Evolutionary conservation across 768 basidiomycete genomes (phyloP), one percentile per base, ranked within the genome.

Genomic region (Candolleomyces efflorescens): DNA sequence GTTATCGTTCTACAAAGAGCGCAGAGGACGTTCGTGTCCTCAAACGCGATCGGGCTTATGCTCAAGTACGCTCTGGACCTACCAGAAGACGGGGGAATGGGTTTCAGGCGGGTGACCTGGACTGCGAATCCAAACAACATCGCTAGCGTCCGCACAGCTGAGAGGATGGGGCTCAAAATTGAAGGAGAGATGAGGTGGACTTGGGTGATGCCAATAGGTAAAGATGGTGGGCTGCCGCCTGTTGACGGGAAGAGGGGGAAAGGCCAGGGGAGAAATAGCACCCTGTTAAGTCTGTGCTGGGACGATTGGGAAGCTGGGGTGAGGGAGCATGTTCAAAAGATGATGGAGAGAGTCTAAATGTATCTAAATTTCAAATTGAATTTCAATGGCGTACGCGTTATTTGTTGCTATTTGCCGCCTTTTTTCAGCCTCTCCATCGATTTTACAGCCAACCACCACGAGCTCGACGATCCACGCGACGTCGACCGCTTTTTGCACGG

Each of bases 71-170:
- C 72, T 36, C 58, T 76, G 46, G 67, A 77, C 59, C 49, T 68
- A 0, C 78, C 78, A 2, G 63, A 60, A 2, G 67, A 74, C 5
- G 74, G 76, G 2, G 82, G 82, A 0, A 67, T 85, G 11, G 78
- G 80, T 0, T 71, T 84, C 50, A 73, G 84, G 3, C 75, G 85
- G 7, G 78, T 84, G 0, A 78, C 78, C 49, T 88, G 84, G 80
- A 74, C 72, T 38, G 69, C 83, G 10, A 73, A 80, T 48, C 69
- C 73, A 9, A 54, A 61, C 17, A 87, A 87, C 62, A 51, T 41
- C 5, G 68, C 71, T 1, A 83, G 82, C 47, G 67, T 82, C 1
- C 50, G 60, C 10, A 69, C 77, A 0, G 86, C 85, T 5, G 69
- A 80, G 63, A 74, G 77, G 59, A 70, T 86, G 69, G 84, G 85